These are phyloP conservation scores for Prunus yedoensis DNA, from an alignment of 331 rosid genomes.

Conservation along the genomic window DNA sequence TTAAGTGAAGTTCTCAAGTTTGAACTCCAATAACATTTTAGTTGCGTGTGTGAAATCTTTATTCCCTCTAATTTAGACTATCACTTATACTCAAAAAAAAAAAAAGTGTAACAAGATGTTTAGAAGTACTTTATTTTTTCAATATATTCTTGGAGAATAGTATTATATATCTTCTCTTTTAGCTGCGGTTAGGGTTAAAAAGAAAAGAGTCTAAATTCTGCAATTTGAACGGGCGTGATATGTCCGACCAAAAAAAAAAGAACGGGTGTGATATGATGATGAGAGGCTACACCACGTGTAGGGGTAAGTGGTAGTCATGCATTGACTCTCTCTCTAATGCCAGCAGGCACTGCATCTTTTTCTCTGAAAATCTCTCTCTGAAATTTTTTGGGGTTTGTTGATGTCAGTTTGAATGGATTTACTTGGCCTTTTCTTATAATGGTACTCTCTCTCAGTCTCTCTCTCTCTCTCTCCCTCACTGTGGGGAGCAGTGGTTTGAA, in stretches of 20 bases:
- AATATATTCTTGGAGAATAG: too few relatives aligned
- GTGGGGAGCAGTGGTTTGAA: conserved; percentile 41
- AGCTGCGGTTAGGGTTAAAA: conserved; percentile 2
- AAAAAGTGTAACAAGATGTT: too few relatives aligned
- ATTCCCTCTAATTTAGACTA: too few relatives aligned
- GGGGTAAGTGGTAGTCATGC: conserved; percentile 28
- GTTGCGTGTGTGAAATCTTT: too few relatives aligned
- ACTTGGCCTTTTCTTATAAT: conserved; percentile 50
- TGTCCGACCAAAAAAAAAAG: neutral
- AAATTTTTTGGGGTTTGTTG: conserved; percentile 41
- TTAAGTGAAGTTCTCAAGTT: too few relatives aligned
- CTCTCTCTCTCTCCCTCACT: conserved; percentile 25
- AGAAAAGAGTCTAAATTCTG: neutral
- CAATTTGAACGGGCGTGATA: conserved; percentile 31
- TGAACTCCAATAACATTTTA: too few relatives aligned
- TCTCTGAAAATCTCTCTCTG: conserved; percentile 26
- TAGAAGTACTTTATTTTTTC: too few relatives aligned
- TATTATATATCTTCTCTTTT: neutral
- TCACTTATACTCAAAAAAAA: too few relatives aligned
- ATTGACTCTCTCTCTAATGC: conserved; percentile 30
- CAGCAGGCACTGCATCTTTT: conserved; percentile 26
- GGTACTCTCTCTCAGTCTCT: conserved; percentile 5
- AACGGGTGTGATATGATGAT: conserved; percentile 34
- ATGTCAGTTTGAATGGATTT: conserved; percentile 54
- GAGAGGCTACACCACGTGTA: conserved; percentile 36